Percentiles rank a stretch among this genome's conserved stretches.
Evolutionary conservation across 768 basidiomycete species (phyloP).

Genomic region (Boletus rubroflammeus): DNA sequence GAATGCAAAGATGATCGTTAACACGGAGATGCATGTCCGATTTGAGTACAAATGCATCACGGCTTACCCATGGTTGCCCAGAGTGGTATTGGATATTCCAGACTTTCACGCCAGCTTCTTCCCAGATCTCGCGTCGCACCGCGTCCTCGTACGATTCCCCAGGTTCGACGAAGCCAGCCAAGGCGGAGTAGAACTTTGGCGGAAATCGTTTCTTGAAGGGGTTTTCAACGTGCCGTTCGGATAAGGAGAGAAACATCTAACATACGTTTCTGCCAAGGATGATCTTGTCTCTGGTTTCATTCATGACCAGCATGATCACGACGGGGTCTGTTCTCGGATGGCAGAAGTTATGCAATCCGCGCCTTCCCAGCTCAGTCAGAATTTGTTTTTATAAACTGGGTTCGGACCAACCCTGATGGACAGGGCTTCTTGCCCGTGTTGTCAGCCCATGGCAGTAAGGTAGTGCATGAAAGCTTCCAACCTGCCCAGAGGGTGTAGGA

Average conservation of each 20-base stretch:
- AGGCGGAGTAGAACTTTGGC: slow-evolving; percentile 74
- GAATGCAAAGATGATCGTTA: slow-evolving; percentile 1
- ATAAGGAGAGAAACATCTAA: slow-evolving; percentile 1
- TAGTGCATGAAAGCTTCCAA: slow-evolving; percentile 86
- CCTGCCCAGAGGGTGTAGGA: slow-evolving; percentile 90
- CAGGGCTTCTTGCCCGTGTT: slow-evolving; percentile 63
- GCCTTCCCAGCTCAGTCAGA: slow-evolving; percentile 41
- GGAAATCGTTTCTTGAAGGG: slow-evolving; percentile 57
- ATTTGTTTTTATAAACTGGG: background rate
- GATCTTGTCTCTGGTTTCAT: slow-evolving; percentile 76
- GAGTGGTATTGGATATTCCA: slow-evolving; percentile 84
- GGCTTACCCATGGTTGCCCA: slow-evolving; percentile 79
- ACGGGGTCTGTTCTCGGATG: slow-evolving; percentile 85
- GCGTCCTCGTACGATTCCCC: slow-evolving; percentile 95
- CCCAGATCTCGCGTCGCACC: slow-evolving; percentile 89
- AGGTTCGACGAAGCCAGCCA: slow-evolving; percentile 94
- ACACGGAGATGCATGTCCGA: background rate
- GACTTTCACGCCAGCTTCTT: slow-evolving; percentile 90
- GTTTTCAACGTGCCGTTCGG: background rate
- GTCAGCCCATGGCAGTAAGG: slow-evolving; percentile 72
- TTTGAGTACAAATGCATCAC: background rate
- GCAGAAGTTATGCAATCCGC: slow-evolving; percentile 82
- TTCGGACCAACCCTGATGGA: slow-evolving; percentile 58
- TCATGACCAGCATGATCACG: slow-evolving; percentile 86
- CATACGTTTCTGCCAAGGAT: slow-evolving; percentile 83